These are phyloP conservation scores for Cryptococcus jaspeensis DNA, from an alignment of 1,284 basidiomycete genomes.

Conservation along the genomic window DNA sequence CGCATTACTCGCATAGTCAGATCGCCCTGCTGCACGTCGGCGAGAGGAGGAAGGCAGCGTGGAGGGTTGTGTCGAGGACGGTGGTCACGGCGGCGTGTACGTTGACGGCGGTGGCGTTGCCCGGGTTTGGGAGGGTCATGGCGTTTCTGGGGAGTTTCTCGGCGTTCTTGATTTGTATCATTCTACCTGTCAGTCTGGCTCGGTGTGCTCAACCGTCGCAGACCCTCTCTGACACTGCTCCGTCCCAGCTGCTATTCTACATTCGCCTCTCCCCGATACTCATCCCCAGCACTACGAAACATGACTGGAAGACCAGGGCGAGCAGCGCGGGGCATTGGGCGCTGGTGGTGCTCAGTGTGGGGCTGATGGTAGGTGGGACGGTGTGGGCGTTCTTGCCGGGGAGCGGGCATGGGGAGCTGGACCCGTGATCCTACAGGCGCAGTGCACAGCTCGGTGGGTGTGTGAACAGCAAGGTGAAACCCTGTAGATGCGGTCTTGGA, in stretches of 20 bases:
- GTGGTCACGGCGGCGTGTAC: slow-evolving; percentile 38
- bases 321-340: slow-evolving; percentile 56
- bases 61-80: slow-evolving; percentile 36
- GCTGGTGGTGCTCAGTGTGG: slow-evolving; percentile 59
- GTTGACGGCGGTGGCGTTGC: slow-evolving; percentile 38
- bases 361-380: slow-evolving; percentile 78
- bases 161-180: slow-evolving; percentile 78
- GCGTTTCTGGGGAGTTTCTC: slow-evolving; percentile 84
- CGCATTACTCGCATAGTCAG: neutral
- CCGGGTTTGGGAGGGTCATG: slow-evolving; percentile 69
- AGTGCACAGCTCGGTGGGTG: too few relatives aligned
- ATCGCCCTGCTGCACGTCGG: neutral
- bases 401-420: slow-evolving; percentile 27
- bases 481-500: too few relatives aligned
- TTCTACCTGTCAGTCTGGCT: slow-evolving; percentile 63
- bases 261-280: slow-evolving; percentile 35
- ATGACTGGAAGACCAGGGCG: neutral
- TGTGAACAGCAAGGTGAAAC: too few relatives aligned
- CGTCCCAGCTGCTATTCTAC: slow-evolving; percentile 41
- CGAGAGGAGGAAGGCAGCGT: slow-evolving; percentile 27
- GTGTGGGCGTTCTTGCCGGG: slow-evolving; percentile 62
- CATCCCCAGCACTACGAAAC: slow-evolving; percentile 40
- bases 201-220: neutral
- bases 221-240: neutral
- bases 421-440: neutral